Conservation (phyloP, 2,329 filamentous ascomycete species). For the Cladosporium austrohemisphaericum region DNA sequence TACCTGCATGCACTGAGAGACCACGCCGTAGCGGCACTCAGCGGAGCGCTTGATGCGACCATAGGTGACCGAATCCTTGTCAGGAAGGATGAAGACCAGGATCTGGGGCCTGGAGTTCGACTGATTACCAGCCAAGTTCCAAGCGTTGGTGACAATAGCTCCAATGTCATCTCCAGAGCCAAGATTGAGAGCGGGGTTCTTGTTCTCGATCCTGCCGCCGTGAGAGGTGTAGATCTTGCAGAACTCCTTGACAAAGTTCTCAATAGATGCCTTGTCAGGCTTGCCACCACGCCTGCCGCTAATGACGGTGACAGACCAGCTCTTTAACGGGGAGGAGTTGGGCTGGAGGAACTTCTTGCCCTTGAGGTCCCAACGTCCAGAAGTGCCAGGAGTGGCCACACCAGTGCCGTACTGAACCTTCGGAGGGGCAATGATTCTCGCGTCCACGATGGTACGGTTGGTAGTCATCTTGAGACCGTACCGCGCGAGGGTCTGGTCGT, state of each 20-base stretch:
- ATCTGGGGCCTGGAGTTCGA: constrained; percentile 64
- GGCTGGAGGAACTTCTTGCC: constrained; percentile 70
- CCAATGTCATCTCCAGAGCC: constrained; percentile 29
- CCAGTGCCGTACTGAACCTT: constrained; percentile 62
- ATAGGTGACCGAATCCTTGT: constrained; percentile 70
- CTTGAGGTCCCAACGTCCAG: constrained; percentile 83
- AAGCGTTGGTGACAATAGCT: constrained; percentile 41
- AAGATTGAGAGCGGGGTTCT: constrained; percentile 43
- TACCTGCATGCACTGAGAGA: too few relatives aligned
- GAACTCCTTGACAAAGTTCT: constrained; percentile 59
- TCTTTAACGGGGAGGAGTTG: constrained; percentile 57
- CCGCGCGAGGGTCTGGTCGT: constrained; percentile 65
- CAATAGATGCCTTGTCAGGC: constrained; percentile 42
- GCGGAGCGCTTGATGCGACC: constrained; percentile 83
- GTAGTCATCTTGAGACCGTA: constrained; percentile 70
- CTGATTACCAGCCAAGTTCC: constrained; percentile 52
- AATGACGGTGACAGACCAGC: constrained; percentile 73
- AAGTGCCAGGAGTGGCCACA: constrained; percentile 56
- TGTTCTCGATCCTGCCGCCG: constrained; percentile 54
- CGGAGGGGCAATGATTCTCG: constrained; percentile 67
- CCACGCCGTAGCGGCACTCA: constrained; percentile 79
- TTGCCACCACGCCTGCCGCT: constrained; percentile 50
- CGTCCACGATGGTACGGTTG: constrained; percentile 61
- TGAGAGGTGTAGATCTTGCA: constrained; percentile 57
- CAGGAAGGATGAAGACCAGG: constrained; percentile 71